phyloP scores from a whole-genome alignment of 2,329 filamentous ascomycete species.

The Chaetomiaceae sp. region DNA sequence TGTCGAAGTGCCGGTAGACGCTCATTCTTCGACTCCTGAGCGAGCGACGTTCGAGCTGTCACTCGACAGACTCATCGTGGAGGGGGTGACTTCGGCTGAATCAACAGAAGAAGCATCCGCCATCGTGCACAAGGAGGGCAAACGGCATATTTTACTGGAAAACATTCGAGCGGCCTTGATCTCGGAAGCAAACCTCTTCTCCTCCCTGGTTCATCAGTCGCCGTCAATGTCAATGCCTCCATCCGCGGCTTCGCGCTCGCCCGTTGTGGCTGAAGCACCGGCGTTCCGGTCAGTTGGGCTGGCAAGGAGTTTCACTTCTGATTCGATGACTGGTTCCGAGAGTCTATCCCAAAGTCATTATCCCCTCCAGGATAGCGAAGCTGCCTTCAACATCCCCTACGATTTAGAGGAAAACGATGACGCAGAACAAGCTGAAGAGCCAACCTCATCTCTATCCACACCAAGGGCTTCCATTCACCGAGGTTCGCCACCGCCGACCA shows the following conservation, averaged over 20 bases:
- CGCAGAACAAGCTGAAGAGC: constrained; percentile 34
- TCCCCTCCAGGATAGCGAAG: constrained; percentile 47
- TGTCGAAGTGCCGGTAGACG: constrained; percentile 51
- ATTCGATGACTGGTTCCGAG: constrained; percentile 33
- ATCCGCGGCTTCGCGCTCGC: constrained; percentile 48
- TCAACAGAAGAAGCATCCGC: constrained; percentile 32
- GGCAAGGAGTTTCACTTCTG: constrained; percentile 19
- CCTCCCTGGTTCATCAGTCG: constrained; percentile 52
- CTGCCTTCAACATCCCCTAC: constrained; percentile 50
- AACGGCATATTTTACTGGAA: constrained; percentile 60
- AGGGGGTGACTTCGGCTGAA: constrained; percentile 54
- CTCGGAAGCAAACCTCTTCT: constrained; percentile 63
- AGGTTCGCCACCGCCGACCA: background rate
- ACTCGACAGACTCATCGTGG: constrained; percentile 60
- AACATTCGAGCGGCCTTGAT: constrained; percentile 62
- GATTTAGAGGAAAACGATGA: constrained; percentile 34
- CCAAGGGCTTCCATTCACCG: constrained; percentile 47
- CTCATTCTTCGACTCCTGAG: constrained; percentile 44
- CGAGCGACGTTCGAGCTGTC: constrained; percentile 61
- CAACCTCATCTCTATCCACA: constrained; percentile 41
- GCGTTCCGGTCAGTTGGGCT: constrained; percentile 5
- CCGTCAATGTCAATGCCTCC: constrained; percentile 57
- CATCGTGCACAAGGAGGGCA: constrained; percentile 55
- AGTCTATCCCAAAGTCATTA: constrained; percentile 35
- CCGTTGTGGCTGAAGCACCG: constrained; percentile 31